Evolutionary conservation across 2,329 filamentous ascomycete species (phyloP), one percentile per base, ranked within the genome.

Genomic region (Beauveria brongniartii): DNA sequence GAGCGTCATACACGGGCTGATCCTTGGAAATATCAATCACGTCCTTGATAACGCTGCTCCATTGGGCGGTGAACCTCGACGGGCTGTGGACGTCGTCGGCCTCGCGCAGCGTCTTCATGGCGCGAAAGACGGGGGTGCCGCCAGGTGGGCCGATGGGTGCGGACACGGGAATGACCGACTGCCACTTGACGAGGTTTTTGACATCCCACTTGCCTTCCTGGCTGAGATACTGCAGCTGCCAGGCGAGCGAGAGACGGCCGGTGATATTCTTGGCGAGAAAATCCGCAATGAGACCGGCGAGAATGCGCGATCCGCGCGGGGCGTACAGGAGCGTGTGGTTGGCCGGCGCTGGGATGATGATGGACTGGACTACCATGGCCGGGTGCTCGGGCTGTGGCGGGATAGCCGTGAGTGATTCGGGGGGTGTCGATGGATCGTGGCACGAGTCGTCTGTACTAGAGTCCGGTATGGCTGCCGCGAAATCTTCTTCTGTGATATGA

Each of bases 141-240:
- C 55, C 34, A 6, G 69, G 56, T 6, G 65, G 73, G 3, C 83
- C 90, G 63, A 97, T 94, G 3, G 88, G 86, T 1, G 82, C 80
- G 0, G 90, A 95, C 1, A 96, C 90, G 0, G 92, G 89, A 1
- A 78, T 74, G 1, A 95, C 89, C 20, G 85, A 85, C 72, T 90
- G 83, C 93, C 93, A 97, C 71, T 97, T 97, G 62, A 83, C 86
- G 12, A 97, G 80, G 69, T 97, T 97, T 76, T 97, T 97, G 66
- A 97, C 91, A 69, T 97, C 93, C 93, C 93, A 97, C 75, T 97
- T 97, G 3, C 92, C 92, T 66, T 92, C 90, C 1, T 89, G 91
- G 2, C 89, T 91, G 26, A 97, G 84, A 68, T 94, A 88, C 67
- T 93, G 89, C 18, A 97, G 79, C 73, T 97, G 93, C 92, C 93